phyloP scores from a whole-genome alignment of 2,329 filamentous ascomycete species.

The Pezicula carpinea region DNA sequence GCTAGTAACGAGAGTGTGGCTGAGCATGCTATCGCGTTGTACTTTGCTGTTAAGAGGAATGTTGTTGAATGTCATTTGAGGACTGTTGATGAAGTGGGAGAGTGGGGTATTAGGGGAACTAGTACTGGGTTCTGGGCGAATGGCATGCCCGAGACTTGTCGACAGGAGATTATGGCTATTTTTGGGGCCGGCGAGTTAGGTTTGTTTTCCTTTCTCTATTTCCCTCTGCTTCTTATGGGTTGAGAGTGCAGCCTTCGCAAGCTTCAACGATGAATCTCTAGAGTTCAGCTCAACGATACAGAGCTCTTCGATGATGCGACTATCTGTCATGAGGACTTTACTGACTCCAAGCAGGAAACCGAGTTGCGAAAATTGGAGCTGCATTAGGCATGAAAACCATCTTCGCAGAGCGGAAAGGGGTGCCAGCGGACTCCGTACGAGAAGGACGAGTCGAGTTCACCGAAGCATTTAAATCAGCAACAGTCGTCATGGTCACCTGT shows the following conservation, averaged over 20 bases:
- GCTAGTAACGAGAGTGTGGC: constrained; percentile 33
- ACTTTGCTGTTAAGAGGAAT: constrained; percentile 32
- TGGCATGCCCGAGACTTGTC: constrained; percentile 16
- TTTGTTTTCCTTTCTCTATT: constrained; percentile 7
- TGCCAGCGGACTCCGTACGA: constrained; percentile 2
- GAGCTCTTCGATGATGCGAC: background rate
- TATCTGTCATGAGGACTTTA: background rate
- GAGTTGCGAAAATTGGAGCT: constrained; percentile 16
- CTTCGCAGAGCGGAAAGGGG: constrained; percentile 17
- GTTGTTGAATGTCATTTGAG: constrained; percentile 28
- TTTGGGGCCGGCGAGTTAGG: constrained; percentile 24
- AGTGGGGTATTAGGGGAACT: constrained; percentile 22
- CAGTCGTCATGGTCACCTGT: constrained; percentile 17
- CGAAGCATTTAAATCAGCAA: constrained; percentile 11
- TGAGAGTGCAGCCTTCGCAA: background rate
- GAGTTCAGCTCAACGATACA: background rate
- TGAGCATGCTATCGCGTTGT: constrained; percentile 26
- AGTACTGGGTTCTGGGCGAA: constrained; percentile 19
- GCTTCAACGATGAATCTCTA: background rate
- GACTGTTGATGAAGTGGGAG: constrained; percentile 16
- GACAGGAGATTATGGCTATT: constrained; percentile 23
- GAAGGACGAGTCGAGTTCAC: constrained; percentile 16
- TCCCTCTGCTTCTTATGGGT: background rate
- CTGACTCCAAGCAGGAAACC: constrained; percentile 11
- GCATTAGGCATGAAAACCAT: constrained; percentile 19